Base-by-base conservation (phyloP, 1,284 basidiomycete genomes). In the Fomes fomentarius region DNA sequence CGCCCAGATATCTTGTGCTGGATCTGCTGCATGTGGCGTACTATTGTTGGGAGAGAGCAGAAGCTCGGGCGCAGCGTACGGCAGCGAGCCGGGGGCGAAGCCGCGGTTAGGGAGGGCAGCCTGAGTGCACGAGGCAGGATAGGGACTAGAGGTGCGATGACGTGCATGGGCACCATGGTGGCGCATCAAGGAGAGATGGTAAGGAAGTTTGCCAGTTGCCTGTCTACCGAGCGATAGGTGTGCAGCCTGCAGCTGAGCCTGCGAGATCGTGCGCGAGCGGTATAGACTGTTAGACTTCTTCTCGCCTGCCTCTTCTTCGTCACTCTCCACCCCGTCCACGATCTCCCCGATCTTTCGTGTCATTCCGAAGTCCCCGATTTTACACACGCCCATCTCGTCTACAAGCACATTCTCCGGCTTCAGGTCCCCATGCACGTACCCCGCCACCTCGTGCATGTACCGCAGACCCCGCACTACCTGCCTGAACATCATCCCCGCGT, bases 371-470 rank as follows among this genome's bases (percentile, higher is more conserved):
- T 96, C 93, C 41, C 80, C 78, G 34, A 96, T 89, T 67, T 84
- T 83, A 74, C 90, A 91, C 31, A 85, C 79, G 47, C 92, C 93
- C 71, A 83, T 82, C 65, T 91, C 86, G 71, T 96, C 94, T 52
- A 95, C 87, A 47, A 99, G 82, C 43, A 98, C 87, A 74, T 99
- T 99, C 76, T 98, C 96, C 52, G 98, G 84, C 75, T 99, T 99
- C 71, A 99, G 79, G 74, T 99, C 95, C 61, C 93, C 84, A 74
- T 98, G 95, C 49, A 95, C 87, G 61, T 91, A 82, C 15, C 81
- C 75, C 22, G 85, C 89, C 43, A 84, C 81, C 58, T 89, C 84
- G 71, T 98, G 96, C 64, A 99, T 74, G 69, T 94, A 96, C 52
- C 85, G 79, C 61, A 98, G 76, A 11, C 94, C 96, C 42, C 87